These are phyloP conservation scores for Fusarium bulbicola DNA, from an alignment of 2,329 filamentous ascomycete genomes.

Conservation along the genomic window DNA sequence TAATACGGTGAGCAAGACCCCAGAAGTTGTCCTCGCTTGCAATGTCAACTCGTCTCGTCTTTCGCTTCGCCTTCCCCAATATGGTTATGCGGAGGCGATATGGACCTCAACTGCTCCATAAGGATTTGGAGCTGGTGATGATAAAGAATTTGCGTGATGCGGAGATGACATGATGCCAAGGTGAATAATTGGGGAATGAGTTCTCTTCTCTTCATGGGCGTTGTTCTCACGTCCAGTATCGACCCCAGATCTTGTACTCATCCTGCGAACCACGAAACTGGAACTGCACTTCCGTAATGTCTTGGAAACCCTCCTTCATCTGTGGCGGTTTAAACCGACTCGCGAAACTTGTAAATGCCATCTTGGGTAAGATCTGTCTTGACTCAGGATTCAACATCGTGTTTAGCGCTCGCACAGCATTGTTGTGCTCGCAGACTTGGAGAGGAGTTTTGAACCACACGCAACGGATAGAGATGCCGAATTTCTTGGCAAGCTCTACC, in stretches of 20 bases:
- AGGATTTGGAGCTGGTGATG: conserved; percentile 2
- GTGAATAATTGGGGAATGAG: not conserved
- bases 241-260: conserved; percentile 76
- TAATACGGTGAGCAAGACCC: not conserved
- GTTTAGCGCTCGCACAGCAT: conserved; percentile 79
- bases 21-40: not conserved
- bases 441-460: conserved; percentile 81
- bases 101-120: not conserved
- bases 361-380: conserved; percentile 74
- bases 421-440: conserved; percentile 83
- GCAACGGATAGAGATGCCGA: conserved; percentile 81
- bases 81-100: not conserved
- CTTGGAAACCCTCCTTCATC: conserved; percentile 81
- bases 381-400: conserved; percentile 82
- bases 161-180: conserved; percentile 34
- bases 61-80: conserved; percentile 23
- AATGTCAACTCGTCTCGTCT: not conserved
- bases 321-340: conserved; percentile 78
- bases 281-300: conserved; percentile 81
- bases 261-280: conserved; percentile 75
- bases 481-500: conserved; percentile 76
- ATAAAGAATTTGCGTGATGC: conserved; percentile 12
- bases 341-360: conserved; percentile 82
- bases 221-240: conserved; percentile 73
- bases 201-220: not conserved